phyloP scores from a whole-genome alignment of 2,329 filamentous ascomycete genomes.

The Alternaria ventricosa region DNA sequence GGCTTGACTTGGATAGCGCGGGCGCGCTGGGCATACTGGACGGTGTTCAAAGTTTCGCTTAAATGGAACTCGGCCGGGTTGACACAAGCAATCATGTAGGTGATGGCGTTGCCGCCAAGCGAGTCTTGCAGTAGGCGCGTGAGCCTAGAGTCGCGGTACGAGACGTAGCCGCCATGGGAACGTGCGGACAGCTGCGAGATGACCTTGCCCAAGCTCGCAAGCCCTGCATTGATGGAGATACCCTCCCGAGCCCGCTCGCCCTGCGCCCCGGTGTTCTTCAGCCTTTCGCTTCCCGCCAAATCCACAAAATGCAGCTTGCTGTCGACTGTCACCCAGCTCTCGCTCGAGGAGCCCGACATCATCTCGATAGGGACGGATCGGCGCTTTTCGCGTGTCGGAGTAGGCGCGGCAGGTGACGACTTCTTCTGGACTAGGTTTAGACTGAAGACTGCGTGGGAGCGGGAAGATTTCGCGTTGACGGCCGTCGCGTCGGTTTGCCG shows the following conservation, averaged over 20 bases:
- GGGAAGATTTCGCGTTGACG: slow-evolving; percentile 96
- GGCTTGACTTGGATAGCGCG: slow-evolving; percentile 97
- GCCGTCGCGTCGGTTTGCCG: slow-evolving; percentile 96
- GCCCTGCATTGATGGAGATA: slow-evolving; percentile 96
- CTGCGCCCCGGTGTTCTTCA: slow-evolving; percentile 96
- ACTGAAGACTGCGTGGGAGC: slow-evolving; percentile 96
- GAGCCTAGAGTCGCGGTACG: slow-evolving; percentile 96
- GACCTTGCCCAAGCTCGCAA: slow-evolving; percentile 95
- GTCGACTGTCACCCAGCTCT: slow-evolving; percentile 81
- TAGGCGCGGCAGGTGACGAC: slow-evolving; percentile 57
- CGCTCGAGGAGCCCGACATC: slow-evolving; percentile 63
- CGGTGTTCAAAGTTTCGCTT: slow-evolving; percentile 96
- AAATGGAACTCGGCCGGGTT: slow-evolving; percentile 96
- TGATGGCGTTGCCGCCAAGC: slow-evolving; percentile 94
- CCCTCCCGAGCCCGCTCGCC: slow-evolving; percentile 94
- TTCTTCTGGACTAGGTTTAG: slow-evolving; percentile 91
- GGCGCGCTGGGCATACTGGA: slow-evolving; percentile 93
- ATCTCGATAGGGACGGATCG: slow-evolving; percentile 85
- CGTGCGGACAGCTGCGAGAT: slow-evolving; percentile 97
- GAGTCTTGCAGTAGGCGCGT: slow-evolving; percentile 96
- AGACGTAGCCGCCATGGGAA: slow-evolving; percentile 86
- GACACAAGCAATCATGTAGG: slow-evolving; percentile 99
- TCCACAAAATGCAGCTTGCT: slow-evolving; percentile 99
- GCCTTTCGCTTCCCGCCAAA: slow-evolving; percentile 90
- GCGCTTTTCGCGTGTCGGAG: slow-evolving; percentile 74